phyloP scores from a whole-genome alignment of 179 eudicot species.

The Silene noctiflora region DNA sequence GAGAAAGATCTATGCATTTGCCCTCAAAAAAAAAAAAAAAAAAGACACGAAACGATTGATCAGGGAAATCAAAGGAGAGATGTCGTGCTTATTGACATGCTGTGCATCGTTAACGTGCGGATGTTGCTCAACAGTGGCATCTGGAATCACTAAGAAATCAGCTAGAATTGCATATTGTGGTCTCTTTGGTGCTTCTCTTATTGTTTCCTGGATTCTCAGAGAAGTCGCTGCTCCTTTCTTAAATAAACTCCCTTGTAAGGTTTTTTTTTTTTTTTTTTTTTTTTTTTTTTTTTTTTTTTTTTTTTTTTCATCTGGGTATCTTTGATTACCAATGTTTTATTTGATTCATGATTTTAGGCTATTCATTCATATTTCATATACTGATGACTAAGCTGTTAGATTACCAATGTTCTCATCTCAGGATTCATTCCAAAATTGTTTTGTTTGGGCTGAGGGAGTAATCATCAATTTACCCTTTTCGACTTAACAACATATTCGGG shows the following conservation, averaged over 20 bases:
- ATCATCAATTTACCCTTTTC: too few relatives aligned
- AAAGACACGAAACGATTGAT: too few relatives aligned
- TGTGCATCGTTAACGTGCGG: conserved; percentile 80
- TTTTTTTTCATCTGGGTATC: conserved; percentile 15
- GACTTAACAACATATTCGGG: too few relatives aligned
- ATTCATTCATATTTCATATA: too few relatives aligned
- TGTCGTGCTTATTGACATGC: conserved; percentile 76
- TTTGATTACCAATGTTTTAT: not conserved
- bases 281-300: not conserved
- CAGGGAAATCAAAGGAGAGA: conserved; percentile 25
- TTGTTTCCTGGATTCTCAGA: conserved; percentile 81
- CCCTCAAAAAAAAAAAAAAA: too few relatives aligned
- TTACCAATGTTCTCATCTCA: too few relatives aligned
- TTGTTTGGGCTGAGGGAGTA: too few relatives aligned
- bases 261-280: not conserved
- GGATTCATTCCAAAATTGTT: too few relatives aligned
- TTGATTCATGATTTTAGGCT: not conserved
- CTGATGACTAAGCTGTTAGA: too few relatives aligned
- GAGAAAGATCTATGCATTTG: too few relatives aligned
- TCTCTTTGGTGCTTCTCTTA: conserved; percentile 72
- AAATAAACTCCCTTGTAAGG: conserved; percentile 61
- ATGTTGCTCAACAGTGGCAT: conserved; percentile 77
- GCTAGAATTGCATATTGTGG: conserved; percentile 85
- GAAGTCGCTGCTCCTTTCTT: conserved; percentile 76
- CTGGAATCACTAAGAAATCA: conserved; percentile 68